phyloP scores from a whole-genome alignment of 2,329 filamentous ascomycete species.

The Paradendryphiella salina region DNA sequence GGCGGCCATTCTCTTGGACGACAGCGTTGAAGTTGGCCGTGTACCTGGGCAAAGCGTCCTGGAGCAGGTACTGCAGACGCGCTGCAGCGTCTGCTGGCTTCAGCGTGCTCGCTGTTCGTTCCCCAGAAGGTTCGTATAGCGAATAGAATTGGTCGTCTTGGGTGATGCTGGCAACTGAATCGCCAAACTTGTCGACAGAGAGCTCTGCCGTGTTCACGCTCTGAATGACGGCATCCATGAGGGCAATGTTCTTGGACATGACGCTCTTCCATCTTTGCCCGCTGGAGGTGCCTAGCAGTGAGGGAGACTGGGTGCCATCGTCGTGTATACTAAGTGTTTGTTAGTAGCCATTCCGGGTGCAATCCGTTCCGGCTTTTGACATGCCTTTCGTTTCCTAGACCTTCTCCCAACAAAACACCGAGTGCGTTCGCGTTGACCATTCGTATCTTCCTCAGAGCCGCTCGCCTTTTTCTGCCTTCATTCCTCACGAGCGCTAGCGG shows the following conservation, averaged over 20 bases:
- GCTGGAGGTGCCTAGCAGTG: constrained; percentile 51
- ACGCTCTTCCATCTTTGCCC: constrained; percentile 69
- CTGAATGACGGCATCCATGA: constrained; percentile 83
- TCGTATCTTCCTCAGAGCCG: constrained; percentile 69
- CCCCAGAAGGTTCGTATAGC: constrained; percentile 45
- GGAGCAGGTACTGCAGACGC: constrained; percentile 70
- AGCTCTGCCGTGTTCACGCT: constrained; percentile 68
- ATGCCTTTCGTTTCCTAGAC: constrained; percentile 62
- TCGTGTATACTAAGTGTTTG: constrained; percentile 63
- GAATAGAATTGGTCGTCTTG: constrained; percentile 53
- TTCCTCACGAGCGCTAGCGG: constrained; percentile 75
- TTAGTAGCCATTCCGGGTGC: constrained; percentile 10
- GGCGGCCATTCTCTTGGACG: constrained; percentile 70
- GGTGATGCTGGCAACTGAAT: constrained; percentile 61
- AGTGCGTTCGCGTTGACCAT: constrained; percentile 83
- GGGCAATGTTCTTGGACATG: constrained; percentile 75
- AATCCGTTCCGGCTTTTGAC: neutral
- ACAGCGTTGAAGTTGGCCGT: constrained; percentile 59
- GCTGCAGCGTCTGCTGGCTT: constrained; percentile 62
- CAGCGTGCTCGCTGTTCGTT: constrained; percentile 40
- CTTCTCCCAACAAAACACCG: constrained; percentile 85
- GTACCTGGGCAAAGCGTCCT: constrained; percentile 70
- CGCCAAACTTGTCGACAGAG: constrained; percentile 58
- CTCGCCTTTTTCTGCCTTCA: constrained; percentile 75
- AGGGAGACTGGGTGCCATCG: constrained; percentile 53